Base-by-base conservation (phyloP, 1,284 basidiomycete genomes). In the Chalciporus sp. region DNA sequence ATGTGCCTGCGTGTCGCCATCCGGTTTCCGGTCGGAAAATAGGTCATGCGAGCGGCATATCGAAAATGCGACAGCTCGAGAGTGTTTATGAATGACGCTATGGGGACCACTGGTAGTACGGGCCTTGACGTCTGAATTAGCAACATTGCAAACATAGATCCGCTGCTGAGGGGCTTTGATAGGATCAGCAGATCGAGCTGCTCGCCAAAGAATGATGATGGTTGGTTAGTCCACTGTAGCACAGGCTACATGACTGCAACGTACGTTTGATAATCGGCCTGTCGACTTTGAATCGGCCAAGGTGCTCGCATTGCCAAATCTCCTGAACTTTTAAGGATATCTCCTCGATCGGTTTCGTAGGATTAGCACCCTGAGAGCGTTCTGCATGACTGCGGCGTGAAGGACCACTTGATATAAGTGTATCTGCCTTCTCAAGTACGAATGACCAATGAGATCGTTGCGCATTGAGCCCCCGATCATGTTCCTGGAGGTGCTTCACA, bases 21-120 rank as follows among this genome's bases (percentile, higher is more conserved):
- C 62, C 23, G 39, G 7, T 2, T 55, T 52, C 12, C 62, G 65
- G 40, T 44, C 58, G 57, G 60, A 51, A 42, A 74, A 72, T 7
- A 80, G 62, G 33, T 71, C 74, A 65, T 86, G 84, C 46, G 80
- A 79, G 45, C 88, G 81, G 68, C 86, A 86, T 53, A 92, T 81
- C 1, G 87, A 88, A 68, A 90, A 91, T 1, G 87, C 89, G 28
- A 81, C 70, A 4, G 86, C 85, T 52, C 84, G 83, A 1, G 89
- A 90, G 63, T 92, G 89, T 58, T 88, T 88, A 67, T 92, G 89
- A 40, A 92, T 81, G 52, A 87, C 83, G 20, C 82, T 78, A 33
- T 77, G 75, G 1, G 88, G 88, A 1, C 86, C 85, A 41, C 78
- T 78, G 14, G 70, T 72, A 10, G 66, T 74, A 44, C 74, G 76